Percentiles rank a stretch among this genome's conserved stretches.
Conservation (phyloP, 345 rosid species). For the Camelina laxa region DNA sequence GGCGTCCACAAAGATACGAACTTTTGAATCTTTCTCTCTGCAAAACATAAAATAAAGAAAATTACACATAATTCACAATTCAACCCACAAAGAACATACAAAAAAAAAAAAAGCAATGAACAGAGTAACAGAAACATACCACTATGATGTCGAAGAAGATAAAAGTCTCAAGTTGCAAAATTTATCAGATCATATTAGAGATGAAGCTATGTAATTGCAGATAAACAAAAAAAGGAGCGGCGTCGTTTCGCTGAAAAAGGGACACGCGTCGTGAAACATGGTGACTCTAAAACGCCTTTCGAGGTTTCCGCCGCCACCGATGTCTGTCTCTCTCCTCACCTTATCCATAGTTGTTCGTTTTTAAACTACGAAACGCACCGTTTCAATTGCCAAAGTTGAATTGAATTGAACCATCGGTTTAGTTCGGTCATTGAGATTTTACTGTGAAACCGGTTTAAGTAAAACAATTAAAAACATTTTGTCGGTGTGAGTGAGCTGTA, state of each 20-base stretch:
- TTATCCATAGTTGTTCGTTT: constrained; percentile 1
- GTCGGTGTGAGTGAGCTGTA: constrained; percentile 47
- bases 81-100: constrained; percentile 8
- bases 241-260: not conserved
- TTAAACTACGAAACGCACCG: constrained; percentile 6
- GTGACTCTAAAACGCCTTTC: constrained; percentile 37
- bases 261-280: constrained; percentile 42
- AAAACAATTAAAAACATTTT: not conserved
- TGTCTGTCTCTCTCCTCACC: not conserved
- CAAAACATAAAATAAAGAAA: not conserved
- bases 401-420: not conserved
- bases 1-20: not conserved
- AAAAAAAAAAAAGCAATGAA: constrained; percentile 18
- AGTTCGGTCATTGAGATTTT: not conserved
- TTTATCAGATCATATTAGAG: not conserved
- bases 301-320: constrained; percentile 30
- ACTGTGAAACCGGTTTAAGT: not conserved
- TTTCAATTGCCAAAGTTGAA: constrained; percentile 21
- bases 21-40: not conserved
- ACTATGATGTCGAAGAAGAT: not conserved
- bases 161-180: not conserved
- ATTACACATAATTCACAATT: not conserved
- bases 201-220: not conserved
- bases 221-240: not conserved
- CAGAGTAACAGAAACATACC: constrained; percentile 15